phyloP scores from a whole-genome alignment of 306 rosid genomes.

The Quercus engelmannii region DNA sequence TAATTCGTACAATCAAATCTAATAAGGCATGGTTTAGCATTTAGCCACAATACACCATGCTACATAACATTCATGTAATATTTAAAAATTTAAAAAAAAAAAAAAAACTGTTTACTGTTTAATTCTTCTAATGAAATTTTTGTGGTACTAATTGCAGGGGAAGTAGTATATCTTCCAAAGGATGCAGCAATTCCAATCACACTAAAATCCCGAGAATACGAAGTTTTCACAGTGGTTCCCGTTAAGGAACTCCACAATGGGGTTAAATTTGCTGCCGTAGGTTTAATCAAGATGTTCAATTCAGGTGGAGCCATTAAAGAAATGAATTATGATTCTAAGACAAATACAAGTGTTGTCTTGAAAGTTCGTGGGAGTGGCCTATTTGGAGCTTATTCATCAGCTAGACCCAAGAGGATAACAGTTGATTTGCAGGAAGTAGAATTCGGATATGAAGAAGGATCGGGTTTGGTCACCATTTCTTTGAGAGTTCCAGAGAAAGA shows the following conservation, averaged over 20 bases:
- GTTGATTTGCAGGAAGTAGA: constrained; percentile 53
- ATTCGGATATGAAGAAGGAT: constrained; percentile 49
- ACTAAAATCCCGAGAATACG: constrained; percentile 54
- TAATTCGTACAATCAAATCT: neutral
- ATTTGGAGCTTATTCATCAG: constrained; percentile 73
- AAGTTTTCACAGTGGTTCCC: constrained; percentile 74
- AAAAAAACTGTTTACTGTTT: neutral
- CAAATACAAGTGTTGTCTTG: constrained; percentile 28
- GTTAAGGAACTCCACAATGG: constrained; percentile 37
- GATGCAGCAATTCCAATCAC: constrained; percentile 65
- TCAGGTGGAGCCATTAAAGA: constrained; percentile 88
- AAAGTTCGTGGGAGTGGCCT: constrained; percentile 60
- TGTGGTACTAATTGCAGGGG: constrained; percentile 48
- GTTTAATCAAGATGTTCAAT: constrained; percentile 79
- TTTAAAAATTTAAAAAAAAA: neutral
- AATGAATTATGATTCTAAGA: constrained; percentile 26
- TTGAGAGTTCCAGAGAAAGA: constrained; percentile 58
- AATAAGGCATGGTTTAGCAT: neutral
- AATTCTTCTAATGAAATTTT: constrained; percentile 1
- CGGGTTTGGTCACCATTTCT: constrained; percentile 51
- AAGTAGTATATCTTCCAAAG: constrained; percentile 54
- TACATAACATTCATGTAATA: neutral
- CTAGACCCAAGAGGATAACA: constrained; percentile 40
- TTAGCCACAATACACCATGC: neutral
- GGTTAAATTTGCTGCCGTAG: constrained; percentile 65